These are phyloP conservation scores for Aureoboletus auriporus DNA, from an alignment of 768 basidiomycete genomes.

Conservation along the genomic window DNA sequence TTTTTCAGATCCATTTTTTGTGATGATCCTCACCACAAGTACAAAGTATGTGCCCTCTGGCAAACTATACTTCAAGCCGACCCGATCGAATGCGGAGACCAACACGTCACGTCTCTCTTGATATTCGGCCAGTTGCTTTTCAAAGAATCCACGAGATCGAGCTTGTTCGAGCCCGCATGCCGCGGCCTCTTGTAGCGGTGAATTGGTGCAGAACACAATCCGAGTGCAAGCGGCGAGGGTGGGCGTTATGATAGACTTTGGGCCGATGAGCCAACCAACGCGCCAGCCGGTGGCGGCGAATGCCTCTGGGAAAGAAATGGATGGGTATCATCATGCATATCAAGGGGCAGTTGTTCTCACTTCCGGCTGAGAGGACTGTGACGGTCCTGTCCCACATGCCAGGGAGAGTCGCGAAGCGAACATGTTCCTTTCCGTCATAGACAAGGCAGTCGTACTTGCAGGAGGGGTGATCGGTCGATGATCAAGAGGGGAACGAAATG, in stretches of 20 bases:
- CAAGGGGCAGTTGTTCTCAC: slow-evolving; percentile 39
- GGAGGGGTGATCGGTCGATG: not conserved
- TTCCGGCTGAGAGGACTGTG: slow-evolving; percentile 93
- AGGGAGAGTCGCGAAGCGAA: slow-evolving; percentile 90
- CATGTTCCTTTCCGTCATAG: slow-evolving; percentile 83
- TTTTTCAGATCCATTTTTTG: not conserved
- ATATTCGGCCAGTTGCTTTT: slow-evolving; percentile 73
- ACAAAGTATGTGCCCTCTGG: slow-evolving; percentile 94
- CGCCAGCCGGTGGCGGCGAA: slow-evolving; percentile 98
- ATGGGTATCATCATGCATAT: not conserved
- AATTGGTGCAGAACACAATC: slow-evolving; percentile 94
- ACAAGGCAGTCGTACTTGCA: slow-evolving; percentile 88
- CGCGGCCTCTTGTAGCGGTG: slow-evolving; percentile 91
- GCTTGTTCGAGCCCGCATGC: slow-evolving; percentile 88
- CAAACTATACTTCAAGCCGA: slow-evolving; percentile 81
- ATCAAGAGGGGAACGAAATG: not conserved
- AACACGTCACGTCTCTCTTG: slow-evolving; percentile 74
- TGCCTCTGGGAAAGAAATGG: slow-evolving; percentile 53
- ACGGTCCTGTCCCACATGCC: slow-evolving; percentile 99
- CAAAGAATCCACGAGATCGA: slow-evolving; percentile 68
- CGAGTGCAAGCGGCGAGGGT: slow-evolving; percentile 89
- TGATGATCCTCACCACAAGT: slow-evolving; percentile 56
- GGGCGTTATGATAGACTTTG: slow-evolving; percentile 74
- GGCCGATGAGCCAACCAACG: slow-evolving; percentile 94
- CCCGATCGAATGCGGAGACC: slow-evolving; percentile 69